Evolutionary conservation across 148 eudicot genomes (phyloP), one percentile per base, ranked within the genome.

Genomic region (Vaccinium myrtillus): DNA sequence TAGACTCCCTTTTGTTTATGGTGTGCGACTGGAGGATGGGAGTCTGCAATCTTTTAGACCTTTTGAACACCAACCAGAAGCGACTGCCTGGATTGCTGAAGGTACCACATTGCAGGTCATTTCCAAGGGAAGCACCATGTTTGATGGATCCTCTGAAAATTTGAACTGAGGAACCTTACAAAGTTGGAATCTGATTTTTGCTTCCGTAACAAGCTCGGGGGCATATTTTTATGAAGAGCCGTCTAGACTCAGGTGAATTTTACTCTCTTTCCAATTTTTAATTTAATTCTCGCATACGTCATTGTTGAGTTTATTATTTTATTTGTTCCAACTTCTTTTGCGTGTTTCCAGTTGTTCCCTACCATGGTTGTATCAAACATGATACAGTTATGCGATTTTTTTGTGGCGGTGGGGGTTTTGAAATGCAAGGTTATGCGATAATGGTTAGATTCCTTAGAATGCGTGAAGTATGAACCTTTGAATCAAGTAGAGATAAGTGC

Each of bases 1-100:
- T 81, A 93, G 94, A 85, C 95, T 96, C 25, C 99, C 99, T 49
- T 94, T 96, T 89, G 87, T 96, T 50, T 96, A 96, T 85, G 95
- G 94, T 71, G 82, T 90, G 65, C 81, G 92, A 83, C 82, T 89
- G 85, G 91, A 92, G 87, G 93, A 91, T 88, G 93, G 92, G 85
- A 89, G 88, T 39, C 65, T 90, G 79, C 81, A 86, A 87, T 90
- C 98, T 81, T 94, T 96, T 21, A 89, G 85, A 84, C 95, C 98
- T 51, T 89, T 92, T 77, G 94, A 94, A 82, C 85, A 82, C 78
- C 93, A 93, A 85, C 99, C 99, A 67, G 95, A 96, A 86, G 83
- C 88, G 85, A 96, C 98, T 80, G 99, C 97, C 85, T 92, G 92
- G 94, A 86, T 96, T 80, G 81, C 85, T 88, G 89, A 86, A 84